Evolutionary conservation across 2,329 filamentous ascomycete species (phyloP), one percentile per base, ranked within the genome.

Genomic region (Epichloe glyceriae): DNA sequence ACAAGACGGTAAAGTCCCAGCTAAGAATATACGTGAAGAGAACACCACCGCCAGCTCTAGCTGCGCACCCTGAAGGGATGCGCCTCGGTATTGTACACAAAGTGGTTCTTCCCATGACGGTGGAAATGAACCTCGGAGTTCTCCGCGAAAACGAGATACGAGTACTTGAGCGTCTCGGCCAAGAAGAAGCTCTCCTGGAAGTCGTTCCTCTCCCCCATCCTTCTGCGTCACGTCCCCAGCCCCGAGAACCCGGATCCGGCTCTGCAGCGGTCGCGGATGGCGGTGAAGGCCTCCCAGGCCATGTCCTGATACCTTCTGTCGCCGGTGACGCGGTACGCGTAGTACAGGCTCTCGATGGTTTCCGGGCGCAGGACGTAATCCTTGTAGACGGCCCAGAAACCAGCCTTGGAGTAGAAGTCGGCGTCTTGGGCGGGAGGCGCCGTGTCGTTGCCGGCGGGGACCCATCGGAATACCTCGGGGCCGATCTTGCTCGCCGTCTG

Each of bases 131-230:
- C 73, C 3, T 64, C 61, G 1, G 73, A 79, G 20, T 87, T 83
- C 62, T 67, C 70, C 0, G 78, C 74, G 61, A 82, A 80, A 51
- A 86, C 85, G 58, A 94, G 64, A 68, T 86, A 94, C 50, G 77
- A 71, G 64, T 94, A 94, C 73, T 95, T 95, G 64, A 95, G 63
- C 54, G 89, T 85, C 71, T 95, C 88, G 0, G 88, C 88, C 64
- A 94, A 88, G 72, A 86, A 83, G 69, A 93, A 95, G 60, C 85
- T 90, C 69, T 95, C 86, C 73, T 90, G 85, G 63, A 83, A 83
- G 63, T 95, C 79, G 40, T 67, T 65, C 53, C 76, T 80, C 0
- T 68, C 84, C 85, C 8, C 86, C 86, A 26, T 71, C 73, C 6
- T 61, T 58, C 2, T 66, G 68, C 57, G 85, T 88, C 45, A 94